Evolutionary conservation across 345 rosid species (phyloP).

Genomic region (Corymbia maculata): DNA sequence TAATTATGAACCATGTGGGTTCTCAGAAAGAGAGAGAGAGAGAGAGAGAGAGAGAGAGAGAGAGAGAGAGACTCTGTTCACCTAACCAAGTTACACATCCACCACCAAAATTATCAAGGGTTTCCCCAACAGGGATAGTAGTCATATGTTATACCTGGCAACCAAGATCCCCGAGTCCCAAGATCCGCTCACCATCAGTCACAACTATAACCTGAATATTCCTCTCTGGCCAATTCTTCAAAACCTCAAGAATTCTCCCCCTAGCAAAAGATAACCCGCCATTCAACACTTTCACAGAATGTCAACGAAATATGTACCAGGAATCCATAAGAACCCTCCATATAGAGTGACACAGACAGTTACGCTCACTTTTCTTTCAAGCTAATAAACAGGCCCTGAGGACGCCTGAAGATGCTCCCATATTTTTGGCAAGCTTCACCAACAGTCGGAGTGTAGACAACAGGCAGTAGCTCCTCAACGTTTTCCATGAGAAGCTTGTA

Average conservation of each 20-base stretch:
- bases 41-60: background rate
- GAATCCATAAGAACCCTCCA: background rate
- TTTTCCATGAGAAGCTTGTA: conserved; percentile 86
- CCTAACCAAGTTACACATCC: background rate
- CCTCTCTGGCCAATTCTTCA: conserved; percentile 95
- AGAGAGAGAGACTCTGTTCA: background rate
- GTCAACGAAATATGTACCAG: background rate
- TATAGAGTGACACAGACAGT: background rate
- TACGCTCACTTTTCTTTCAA: conserved; percentile 72
- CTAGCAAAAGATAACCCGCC: conserved; percentile 11
- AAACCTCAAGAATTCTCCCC: conserved; percentile 81
- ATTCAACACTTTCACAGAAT: background rate
- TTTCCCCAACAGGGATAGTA: background rate
- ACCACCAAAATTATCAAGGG: background rate
- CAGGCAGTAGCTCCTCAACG: conserved; percentile 93
- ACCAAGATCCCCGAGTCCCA: conserved; percentile 97
- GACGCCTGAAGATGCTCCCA: conserved; percentile 93
- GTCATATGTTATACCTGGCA: conserved; percentile 49
- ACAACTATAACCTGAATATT: conserved; percentile 94
- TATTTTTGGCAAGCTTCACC: conserved; percentile 99
- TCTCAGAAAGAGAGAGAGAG: background rate
- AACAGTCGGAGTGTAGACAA: conserved; percentile 95
- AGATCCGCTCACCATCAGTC: conserved; percentile 92
- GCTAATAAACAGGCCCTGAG: conserved; percentile 95
- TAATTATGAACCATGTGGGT: background rate